Conservation (phyloP, 139 green algal species). For the Helicosporidium sp. region DNA sequence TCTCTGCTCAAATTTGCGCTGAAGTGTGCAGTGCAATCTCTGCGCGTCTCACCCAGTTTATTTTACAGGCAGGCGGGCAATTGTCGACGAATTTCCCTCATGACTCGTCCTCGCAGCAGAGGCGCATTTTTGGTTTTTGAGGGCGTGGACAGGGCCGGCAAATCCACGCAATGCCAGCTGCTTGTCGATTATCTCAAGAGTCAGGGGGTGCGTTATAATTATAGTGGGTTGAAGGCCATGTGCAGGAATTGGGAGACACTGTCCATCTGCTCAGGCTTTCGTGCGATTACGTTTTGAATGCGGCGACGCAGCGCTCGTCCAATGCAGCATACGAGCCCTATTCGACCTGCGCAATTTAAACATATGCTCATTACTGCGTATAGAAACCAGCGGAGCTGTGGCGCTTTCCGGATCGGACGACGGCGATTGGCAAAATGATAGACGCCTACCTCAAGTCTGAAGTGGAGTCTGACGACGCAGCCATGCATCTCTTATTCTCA, state of each 20-base stretch:
- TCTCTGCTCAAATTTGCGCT: too few species aligned
- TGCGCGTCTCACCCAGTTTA: too few species aligned
- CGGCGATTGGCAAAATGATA: slow-evolving; percentile 62
- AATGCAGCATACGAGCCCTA: slow-evolving; percentile 28
- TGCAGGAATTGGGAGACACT: background rate
- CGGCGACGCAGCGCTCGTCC: background rate
- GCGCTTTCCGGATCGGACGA: slow-evolving; percentile 82
- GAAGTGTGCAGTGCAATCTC: too few species aligned
- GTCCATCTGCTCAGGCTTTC: background rate
- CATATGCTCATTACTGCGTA: too few species aligned
- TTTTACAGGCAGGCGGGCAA: too few species aligned
- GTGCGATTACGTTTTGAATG: background rate
- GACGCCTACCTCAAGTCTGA: slow-evolving; percentile 58
- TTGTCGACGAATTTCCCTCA: background rate
- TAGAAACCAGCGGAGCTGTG: slow-evolving; percentile 59
- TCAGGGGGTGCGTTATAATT: slow-evolving; percentile 18
- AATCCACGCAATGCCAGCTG: slow-evolving; percentile 70
- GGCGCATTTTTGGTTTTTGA: slow-evolving; percentile 89
- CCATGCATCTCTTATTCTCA: slow-evolving; percentile 80
- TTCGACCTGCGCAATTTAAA: too few species aligned
- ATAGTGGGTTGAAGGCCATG: background rate
- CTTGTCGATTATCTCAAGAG: slow-evolving; percentile 51
- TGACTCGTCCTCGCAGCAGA: slow-evolving; percentile 7
- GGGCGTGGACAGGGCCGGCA: slow-evolving; percentile 78
- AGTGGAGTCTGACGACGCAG: slow-evolving; percentile 45